A percentile compares a stretch with the other conserved stretches of the same genome.
These are phyloP conservation scores for Stipa capillata DNA, from an alignment of 176 grass and related monocot genomes.

Conservation along the genomic window DNA sequence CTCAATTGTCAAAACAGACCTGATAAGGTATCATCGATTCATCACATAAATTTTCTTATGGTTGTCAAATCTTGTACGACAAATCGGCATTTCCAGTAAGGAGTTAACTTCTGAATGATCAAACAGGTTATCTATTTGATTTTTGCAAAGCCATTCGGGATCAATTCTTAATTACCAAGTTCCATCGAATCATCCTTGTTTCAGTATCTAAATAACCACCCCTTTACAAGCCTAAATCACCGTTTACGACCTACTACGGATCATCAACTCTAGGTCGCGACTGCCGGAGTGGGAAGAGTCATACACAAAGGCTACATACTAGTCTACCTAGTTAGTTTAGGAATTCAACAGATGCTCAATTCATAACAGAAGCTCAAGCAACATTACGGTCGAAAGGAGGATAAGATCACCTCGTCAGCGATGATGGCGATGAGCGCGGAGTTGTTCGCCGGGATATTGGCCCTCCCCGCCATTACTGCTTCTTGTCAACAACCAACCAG, in stretches of 20 bases:
- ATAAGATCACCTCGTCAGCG: slow-evolving; percentile 49
- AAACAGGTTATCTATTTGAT: background rate
- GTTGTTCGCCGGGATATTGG: slow-evolving; percentile 39
- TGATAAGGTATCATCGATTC: background rate
- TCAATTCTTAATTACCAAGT: background rate
- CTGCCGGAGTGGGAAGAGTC: background rate
- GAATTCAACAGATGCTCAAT: background rate
- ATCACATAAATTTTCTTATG: background rate
- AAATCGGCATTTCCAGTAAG: background rate
- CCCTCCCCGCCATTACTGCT: slow-evolving; percentile 41
- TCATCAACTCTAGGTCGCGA: background rate
- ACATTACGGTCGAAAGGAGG: background rate
- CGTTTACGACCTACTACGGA: background rate
- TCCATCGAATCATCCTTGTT: background rate
- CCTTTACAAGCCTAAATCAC: background rate
- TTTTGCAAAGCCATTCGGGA: background rate
- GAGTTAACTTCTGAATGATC: background rate
- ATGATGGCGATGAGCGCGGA: slow-evolving; percentile 64
- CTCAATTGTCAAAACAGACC: background rate
- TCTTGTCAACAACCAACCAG: background rate
- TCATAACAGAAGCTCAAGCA: background rate
- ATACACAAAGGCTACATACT: too few species aligned
- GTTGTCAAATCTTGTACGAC: background rate
- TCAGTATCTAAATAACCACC: background rate
- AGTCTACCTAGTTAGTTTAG: background rate